Conservation (phyloP, 306 rosid species). For the Urtica urens region DNA sequence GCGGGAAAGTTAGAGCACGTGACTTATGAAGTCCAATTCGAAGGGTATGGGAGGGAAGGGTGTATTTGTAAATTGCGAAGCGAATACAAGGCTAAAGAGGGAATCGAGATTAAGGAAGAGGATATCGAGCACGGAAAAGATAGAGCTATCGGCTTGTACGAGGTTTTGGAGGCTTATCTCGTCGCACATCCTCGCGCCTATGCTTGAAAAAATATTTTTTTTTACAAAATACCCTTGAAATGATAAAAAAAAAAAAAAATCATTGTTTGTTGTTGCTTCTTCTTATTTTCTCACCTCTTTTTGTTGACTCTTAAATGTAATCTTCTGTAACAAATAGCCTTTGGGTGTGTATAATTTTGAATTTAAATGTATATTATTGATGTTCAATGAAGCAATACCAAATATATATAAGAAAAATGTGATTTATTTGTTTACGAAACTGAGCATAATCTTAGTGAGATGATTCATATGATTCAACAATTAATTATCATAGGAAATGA, state of each 20-base stretch:
- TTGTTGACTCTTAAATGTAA: too few species aligned
- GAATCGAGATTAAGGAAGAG: slow-evolving; percentile 21
- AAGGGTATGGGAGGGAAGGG: slow-evolving; percentile 33
- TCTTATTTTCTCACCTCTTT: too few species aligned
- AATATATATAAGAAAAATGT: too few species aligned
- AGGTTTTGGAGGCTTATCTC: slow-evolving; percentile 36
- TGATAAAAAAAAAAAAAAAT: background rate
- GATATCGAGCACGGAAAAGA: slow-evolving; percentile 32
- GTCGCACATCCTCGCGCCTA: slow-evolving; percentile 33
- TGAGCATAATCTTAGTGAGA: too few species aligned
- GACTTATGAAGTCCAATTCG: slow-evolving; percentile 27
- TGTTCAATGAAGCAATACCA: too few species aligned
- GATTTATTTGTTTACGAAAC: too few species aligned
- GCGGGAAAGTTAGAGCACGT: slow-evolving; percentile 28
- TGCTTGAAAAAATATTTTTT: slow-evolving; percentile 1
- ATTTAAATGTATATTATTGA: too few species aligned
- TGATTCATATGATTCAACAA: too few species aligned
- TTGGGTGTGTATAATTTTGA: too few species aligned
- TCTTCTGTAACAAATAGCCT: too few species aligned
- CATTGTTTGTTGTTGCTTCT: background rate
- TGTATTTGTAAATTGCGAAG: slow-evolving; percentile 27
- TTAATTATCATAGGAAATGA: too few species aligned
- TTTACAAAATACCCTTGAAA: background rate
- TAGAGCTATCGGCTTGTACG: slow-evolving; percentile 33
- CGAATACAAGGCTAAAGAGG: slow-evolving; percentile 27